Percentiles rank a stretch among this genome's conserved stretches.
Evolutionary conservation across 257 asterid species (phyloP).

Genomic region (Solanum chilense): DNA sequence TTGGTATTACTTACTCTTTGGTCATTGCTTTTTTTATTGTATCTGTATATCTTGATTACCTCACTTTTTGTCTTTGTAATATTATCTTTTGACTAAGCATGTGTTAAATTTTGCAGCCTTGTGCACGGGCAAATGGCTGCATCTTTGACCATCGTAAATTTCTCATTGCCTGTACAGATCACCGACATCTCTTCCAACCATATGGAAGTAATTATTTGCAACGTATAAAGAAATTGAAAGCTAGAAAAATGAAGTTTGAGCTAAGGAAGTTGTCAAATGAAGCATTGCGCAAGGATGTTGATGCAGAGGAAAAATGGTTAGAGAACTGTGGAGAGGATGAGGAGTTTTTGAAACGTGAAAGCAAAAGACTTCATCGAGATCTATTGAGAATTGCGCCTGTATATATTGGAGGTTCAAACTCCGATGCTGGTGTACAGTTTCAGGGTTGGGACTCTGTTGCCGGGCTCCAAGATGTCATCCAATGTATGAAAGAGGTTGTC

Average conservation of each 20-base stretch:
- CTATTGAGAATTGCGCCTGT: constrained; percentile 82
- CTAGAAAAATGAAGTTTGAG: constrained; percentile 67
- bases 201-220: constrained; percentile 52
- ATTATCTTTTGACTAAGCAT: background rate
- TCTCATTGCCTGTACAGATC: constrained; percentile 96
- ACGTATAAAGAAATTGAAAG: constrained; percentile 60
- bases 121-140: constrained; percentile 89
- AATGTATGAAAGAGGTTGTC: constrained; percentile 98
- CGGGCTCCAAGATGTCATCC: constrained; percentile 90
- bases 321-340: constrained; percentile 99
- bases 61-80: background rate
- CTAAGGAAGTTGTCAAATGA: constrained; percentile 67
- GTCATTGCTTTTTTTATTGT: background rate
- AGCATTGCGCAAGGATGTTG: constrained; percentile 76
- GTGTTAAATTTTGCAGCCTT: constrained; percentile 50
- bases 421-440: constrained; percentile 34
- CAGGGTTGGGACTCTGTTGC: constrained; percentile 99
- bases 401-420: constrained; percentile 74
- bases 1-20: background rate
- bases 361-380: constrained; percentile 98
- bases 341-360: constrained; percentile 94
- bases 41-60: background rate
- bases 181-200: constrained; percentile 88
- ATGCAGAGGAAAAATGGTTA: constrained; percentile 94
- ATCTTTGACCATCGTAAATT: constrained; percentile 96